phyloP scores from a whole-genome alignment of 164 flowering plant species.

The Tetrastigma voinierianum region DNA sequence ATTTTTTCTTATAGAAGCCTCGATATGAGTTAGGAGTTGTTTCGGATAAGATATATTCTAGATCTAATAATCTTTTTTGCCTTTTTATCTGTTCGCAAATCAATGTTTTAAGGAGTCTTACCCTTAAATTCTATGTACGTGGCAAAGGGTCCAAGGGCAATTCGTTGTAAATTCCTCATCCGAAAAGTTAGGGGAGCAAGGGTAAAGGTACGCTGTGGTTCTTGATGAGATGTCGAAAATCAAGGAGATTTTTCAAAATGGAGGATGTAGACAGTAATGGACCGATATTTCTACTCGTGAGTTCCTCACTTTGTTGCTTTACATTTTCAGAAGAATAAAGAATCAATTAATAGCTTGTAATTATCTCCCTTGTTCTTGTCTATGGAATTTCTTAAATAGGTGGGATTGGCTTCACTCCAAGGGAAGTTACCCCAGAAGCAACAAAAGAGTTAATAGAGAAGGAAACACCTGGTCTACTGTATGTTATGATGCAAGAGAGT shows the following conservation, averaged over 20 bases:
- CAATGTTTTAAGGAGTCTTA: background rate
- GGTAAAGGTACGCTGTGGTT: slow-evolving; percentile 71
- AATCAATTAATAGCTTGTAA: too few species aligned
- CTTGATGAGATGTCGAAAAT: slow-evolving; percentile 79
- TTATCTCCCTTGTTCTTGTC: background rate
- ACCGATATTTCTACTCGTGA: slow-evolving; percentile 86
- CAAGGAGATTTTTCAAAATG: slow-evolving; percentile 57
- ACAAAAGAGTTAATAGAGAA: slow-evolving; percentile 84
- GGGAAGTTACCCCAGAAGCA: slow-evolving; percentile 98
- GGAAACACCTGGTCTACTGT: slow-evolving; percentile 90
- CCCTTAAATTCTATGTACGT: slow-evolving; percentile 3
- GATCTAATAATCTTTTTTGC: background rate
- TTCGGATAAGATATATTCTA: background rate
- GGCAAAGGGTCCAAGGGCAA: slow-evolving; percentile 92
- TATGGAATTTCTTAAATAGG: slow-evolving; percentile 39
- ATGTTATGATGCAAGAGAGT: slow-evolving; percentile 95
- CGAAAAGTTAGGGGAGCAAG: slow-evolving; percentile 83
- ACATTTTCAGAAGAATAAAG: too few species aligned
- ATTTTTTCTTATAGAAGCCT: too few species aligned
- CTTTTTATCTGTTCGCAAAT: background rate
- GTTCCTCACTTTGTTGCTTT: background rate
- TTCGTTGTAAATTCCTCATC: slow-evolving; percentile 74
- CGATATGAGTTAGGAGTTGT: too few species aligned
- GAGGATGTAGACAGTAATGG: slow-evolving; percentile 81
- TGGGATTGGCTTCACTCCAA: slow-evolving; percentile 90